These are phyloP conservation scores for Hericium rajendrae DNA, from an alignment of 768 basidiomycete species.

Conservation along the genomic window DNA sequence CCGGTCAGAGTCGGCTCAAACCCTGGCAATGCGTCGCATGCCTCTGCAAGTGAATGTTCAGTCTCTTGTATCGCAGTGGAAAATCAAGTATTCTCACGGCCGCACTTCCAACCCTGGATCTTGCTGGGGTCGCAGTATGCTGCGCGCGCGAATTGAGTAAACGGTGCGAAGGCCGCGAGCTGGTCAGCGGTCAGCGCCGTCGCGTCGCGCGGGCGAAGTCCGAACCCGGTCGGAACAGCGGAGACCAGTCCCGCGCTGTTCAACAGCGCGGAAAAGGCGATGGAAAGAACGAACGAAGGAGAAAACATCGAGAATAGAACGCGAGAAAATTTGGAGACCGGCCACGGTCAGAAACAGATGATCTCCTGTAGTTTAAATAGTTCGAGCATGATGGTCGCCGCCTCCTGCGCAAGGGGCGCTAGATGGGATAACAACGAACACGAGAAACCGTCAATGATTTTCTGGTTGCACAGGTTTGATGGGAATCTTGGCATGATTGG, in stretches of 20 bases:
- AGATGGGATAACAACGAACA: too few relatives aligned
- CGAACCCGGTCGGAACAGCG: neutral
- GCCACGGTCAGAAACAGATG: too few relatives aligned
- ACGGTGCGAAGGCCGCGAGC: neutral
- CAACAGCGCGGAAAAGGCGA: neutral
- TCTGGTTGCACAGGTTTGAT: too few relatives aligned
- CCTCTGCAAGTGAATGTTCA: conserved; percentile 19
- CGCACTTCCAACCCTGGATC: conserved; percentile 34
- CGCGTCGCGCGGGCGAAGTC: neutral
- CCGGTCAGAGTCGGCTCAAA: conserved; percentile 35
- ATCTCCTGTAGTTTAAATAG: too few relatives aligned
- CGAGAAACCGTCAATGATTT: too few relatives aligned
- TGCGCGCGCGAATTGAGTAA: neutral
- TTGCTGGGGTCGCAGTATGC: conserved; percentile 26
- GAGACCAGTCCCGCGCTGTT: neutral
- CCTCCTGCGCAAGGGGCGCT: too few relatives aligned
- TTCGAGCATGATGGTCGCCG: too few relatives aligned
- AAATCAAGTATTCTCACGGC: conserved; percentile 24
- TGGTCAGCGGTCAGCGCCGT: neutral
- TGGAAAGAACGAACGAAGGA: neutral
- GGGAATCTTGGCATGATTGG: too few relatives aligned
- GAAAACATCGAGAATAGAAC: too few relatives aligned
- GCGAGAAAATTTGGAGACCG: too few relatives aligned
- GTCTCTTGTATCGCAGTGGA: neutral
- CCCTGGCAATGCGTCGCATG: conserved; percentile 31